phyloP scores from a whole-genome alignment of 495 filamentous ascomycete species.

The Aspergillus carlsbadensis region DNA sequence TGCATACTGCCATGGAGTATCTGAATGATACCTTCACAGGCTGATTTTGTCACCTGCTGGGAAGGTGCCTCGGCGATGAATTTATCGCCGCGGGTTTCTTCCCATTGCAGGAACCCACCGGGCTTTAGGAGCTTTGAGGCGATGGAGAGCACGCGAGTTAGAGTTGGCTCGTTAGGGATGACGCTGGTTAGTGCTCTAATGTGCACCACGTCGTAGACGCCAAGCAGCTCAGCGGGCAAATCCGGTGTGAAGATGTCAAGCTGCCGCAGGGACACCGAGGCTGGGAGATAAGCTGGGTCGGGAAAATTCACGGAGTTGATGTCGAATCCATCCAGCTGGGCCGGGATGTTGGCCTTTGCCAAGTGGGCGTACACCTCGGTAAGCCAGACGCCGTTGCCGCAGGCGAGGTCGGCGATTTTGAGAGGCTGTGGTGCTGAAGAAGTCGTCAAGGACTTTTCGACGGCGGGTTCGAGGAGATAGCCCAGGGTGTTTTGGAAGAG shows the following conservation, averaged over 20 bases:
- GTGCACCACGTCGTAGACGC: too few species aligned
- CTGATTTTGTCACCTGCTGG: neutral
- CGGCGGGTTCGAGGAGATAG: neutral
- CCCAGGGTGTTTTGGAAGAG: conserved; percentile 1
- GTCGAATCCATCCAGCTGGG: neutral
- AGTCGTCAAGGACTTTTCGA: neutral
- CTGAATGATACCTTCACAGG: too few species aligned
- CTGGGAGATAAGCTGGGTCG: neutral
- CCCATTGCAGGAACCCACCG: neutral
- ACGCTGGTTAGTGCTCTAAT: too few species aligned
- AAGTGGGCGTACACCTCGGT: neutral
- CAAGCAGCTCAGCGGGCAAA: too few species aligned
- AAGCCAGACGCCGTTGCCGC: neutral
- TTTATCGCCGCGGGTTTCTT: neutral
- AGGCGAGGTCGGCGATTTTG: neutral
- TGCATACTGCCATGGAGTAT: too few species aligned
- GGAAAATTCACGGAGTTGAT: neutral
- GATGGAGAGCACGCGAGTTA: neutral
- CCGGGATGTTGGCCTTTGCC: neutral
- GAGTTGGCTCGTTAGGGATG: neutral
- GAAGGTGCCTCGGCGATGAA: neutral
- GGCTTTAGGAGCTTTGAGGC: neutral
- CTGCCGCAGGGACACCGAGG: neutral
- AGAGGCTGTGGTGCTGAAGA: neutral
- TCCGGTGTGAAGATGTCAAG: too few species aligned